Conservation (phyloP, 1,284 basidiomycete genomes). For the Heterobasidion annosum region DNA sequence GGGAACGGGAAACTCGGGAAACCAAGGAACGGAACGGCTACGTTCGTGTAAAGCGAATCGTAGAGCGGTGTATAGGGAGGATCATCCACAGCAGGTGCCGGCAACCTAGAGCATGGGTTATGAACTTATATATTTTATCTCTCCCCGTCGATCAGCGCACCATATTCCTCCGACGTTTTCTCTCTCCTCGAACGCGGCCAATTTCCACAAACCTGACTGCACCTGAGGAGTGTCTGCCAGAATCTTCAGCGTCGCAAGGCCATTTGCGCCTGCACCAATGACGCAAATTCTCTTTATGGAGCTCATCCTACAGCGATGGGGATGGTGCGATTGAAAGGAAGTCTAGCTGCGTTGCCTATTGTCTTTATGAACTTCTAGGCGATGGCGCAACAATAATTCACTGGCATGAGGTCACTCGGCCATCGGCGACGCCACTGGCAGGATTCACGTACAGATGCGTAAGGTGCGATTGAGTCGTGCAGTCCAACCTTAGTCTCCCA, state of each 20-base stretch:
- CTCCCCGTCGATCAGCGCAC: constrained; percentile 26
- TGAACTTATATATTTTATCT: neutral
- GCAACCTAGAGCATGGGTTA: constrained; percentile 33
- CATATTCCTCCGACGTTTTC: constrained; percentile 66
- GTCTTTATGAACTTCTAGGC: too few species aligned
- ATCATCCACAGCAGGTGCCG: constrained; percentile 36
- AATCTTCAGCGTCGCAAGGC: constrained; percentile 57
- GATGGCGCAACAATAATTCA: neutral
- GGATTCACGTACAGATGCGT: too few species aligned
- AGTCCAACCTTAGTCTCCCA: too few species aligned
- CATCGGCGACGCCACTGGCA: neutral
- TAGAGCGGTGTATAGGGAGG: constrained; percentile 64
- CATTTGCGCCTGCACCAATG: constrained; percentile 61
- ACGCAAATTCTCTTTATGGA: constrained; percentile 39
- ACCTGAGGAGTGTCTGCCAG: constrained; percentile 48
- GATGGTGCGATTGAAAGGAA: too few species aligned
- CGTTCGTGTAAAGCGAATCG: constrained; percentile 69
- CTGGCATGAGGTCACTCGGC: neutral
- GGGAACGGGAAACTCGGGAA: constrained; percentile 56
- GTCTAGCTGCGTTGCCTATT: too few species aligned
- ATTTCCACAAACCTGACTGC: constrained; percentile 46
- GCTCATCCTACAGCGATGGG: too few species aligned
- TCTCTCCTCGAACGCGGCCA: constrained; percentile 52
- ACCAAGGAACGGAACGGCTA: constrained; percentile 70
- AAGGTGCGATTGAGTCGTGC: too few species aligned